phyloP scores from a whole-genome alignment of 768 basidiomycete genomes.

The Boletus insuetus region DNA sequence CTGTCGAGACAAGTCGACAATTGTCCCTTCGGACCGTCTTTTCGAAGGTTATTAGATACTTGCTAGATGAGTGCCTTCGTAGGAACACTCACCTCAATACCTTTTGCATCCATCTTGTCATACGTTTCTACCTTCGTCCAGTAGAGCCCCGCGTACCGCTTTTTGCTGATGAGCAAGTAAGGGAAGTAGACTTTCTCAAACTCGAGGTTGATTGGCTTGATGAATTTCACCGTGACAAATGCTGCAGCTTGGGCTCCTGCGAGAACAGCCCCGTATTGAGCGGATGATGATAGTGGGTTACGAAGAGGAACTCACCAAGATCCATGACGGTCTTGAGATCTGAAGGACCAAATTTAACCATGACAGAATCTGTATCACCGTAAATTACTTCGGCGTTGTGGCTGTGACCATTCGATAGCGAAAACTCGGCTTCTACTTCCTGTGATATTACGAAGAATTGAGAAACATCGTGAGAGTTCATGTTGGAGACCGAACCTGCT shows the following conservation, averaged over 20 bases:
- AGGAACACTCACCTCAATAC: constrained; percentile 76
- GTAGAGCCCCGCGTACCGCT: constrained; percentile 96
- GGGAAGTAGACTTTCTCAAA: constrained; percentile 99
- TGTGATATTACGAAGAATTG: not conserved
- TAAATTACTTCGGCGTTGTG: constrained; percentile 95
- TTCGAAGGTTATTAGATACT: not conserved
- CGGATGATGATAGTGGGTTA: not conserved
- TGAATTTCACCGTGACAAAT: constrained; percentile 85
- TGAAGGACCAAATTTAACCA: constrained; percentile 93
- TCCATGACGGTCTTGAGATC: constrained; percentile 88
- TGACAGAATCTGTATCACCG: constrained; percentile 98
- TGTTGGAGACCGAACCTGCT: constrained; percentile 50
- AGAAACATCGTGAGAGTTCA: not conserved
- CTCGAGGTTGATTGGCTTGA: constrained; percentile 96
- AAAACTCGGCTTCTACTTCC: constrained; percentile 91
- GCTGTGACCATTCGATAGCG: constrained; percentile 75
- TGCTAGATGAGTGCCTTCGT: not conserved
- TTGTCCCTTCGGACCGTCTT: constrained; percentile 98
- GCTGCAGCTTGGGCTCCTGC: constrained; percentile 90
- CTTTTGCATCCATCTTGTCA: constrained; percentile 99
- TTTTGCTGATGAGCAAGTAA: constrained; percentile 97
- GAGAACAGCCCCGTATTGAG: not conserved
- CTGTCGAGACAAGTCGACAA: constrained; percentile 95
- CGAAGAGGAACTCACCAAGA: constrained; percentile 55
- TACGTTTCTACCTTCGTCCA: constrained; percentile 96